phyloP scores from a whole-genome alignment of 768 basidiomycete species.

The Tricholoma sp. region DNA sequence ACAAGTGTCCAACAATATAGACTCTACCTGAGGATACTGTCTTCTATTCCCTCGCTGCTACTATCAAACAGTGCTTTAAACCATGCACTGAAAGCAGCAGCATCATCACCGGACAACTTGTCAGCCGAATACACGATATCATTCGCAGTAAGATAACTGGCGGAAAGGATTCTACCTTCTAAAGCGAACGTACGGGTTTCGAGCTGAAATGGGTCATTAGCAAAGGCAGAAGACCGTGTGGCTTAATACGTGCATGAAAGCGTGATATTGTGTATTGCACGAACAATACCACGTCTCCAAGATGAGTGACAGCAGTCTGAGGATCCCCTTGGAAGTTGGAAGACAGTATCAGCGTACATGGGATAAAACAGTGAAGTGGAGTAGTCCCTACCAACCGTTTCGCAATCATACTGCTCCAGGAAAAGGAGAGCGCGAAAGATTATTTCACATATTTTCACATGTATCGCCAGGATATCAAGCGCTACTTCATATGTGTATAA shows the following conservation, averaged over 20 bases:
- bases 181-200: constrained; percentile 41
- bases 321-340: constrained; percentile 57
- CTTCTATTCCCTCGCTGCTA: constrained; percentile 78
- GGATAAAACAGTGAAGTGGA: background rate
- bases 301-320: constrained; percentile 72
- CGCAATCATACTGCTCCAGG: constrained; percentile 72
- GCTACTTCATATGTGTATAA: constrained; percentile 54
- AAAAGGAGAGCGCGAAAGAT: constrained; percentile 56
- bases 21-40: constrained; percentile 59
- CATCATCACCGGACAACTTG: constrained; percentile 38
- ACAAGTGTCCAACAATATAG: background rate
- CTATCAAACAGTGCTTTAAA: constrained; percentile 75
- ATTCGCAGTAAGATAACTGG: constrained; percentile 47
- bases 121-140: constrained; percentile 37
- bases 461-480: constrained; percentile 66
- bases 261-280: constrained; percentile 59
- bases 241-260: constrained; percentile 46
- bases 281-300: constrained; percentile 78
- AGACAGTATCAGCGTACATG: background rate
- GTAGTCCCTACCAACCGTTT: constrained; percentile 63
- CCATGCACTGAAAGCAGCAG: constrained; percentile 51
- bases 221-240: background rate
- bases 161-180: constrained; percentile 40
- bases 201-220: constrained; percentile 36
- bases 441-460: constrained; percentile 60